These are phyloP conservation scores for Fusarium sp. DNA, from an alignment of 2,329 filamentous ascomycete genomes.

Conservation along the genomic window DNA sequence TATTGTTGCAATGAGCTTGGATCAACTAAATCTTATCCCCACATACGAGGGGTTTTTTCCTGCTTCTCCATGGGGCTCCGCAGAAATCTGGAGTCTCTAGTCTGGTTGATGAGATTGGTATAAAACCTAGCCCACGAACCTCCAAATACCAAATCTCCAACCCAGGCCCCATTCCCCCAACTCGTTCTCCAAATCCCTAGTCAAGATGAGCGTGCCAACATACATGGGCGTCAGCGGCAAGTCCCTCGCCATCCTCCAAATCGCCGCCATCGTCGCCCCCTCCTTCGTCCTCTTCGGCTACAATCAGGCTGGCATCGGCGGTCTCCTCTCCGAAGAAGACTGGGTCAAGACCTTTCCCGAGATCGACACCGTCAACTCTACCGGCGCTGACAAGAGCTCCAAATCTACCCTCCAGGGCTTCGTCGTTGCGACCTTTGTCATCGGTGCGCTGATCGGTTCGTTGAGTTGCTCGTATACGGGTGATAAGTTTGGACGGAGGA, in stretches of 20 bases:
- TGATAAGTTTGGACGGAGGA: conserved; percentile 66
- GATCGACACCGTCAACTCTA: conserved; percentile 61
- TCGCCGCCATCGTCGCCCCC: conserved; percentile 54
- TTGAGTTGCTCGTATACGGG: conserved; percentile 55
- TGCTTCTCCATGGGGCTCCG: conserved; percentile 33
- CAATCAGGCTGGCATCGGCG: conserved; percentile 76
- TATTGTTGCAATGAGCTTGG: not conserved
- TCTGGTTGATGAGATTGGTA: not conserved
- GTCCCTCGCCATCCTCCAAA: conserved; percentile 49
- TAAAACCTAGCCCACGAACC: not conserved
- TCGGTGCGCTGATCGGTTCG: conserved; percentile 66
- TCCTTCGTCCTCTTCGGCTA: conserved; percentile 60
- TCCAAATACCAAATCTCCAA: not conserved
- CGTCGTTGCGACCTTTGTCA: conserved; percentile 61
- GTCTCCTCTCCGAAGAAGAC: conserved; percentile 70
- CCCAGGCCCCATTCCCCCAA: not conserved
- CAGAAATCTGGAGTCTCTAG: conserved; percentile 1
- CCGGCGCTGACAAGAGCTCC: conserved; percentile 44
- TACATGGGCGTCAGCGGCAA: conserved; percentile 50
- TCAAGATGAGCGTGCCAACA: conserved; percentile 24
- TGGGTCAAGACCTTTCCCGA: conserved; percentile 63
- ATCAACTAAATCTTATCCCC: conserved; percentile 17
- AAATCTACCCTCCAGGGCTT: conserved; percentile 57
- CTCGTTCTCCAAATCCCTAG: not conserved
- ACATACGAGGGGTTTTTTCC: conserved; percentile 17